Conservation (phyloP, 1,284 basidiomycete genomes). For the Tilletiopsis washingtonensis region DNA sequence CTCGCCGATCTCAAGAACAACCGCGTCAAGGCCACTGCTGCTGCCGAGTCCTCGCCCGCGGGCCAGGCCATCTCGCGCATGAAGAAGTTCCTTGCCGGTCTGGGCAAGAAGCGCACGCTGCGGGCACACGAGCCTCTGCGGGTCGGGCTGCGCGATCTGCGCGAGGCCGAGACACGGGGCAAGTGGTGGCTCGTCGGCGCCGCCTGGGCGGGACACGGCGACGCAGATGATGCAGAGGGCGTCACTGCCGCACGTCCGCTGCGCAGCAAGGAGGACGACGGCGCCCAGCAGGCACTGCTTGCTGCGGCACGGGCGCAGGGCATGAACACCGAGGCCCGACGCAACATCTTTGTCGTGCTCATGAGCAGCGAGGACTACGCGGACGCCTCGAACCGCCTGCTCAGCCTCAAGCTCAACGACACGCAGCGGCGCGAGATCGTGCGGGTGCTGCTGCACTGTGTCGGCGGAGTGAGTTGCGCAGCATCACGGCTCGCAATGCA, state of each 20-base stretch:
- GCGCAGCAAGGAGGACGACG: conserved; percentile 28
- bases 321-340: conserved; percentile 94
- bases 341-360: conserved; percentile 81
- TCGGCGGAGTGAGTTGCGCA: conserved; percentile 53
- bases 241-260: conserved; percentile 13
- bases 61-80: conserved; percentile 20
- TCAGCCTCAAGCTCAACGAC: conserved; percentile 74
- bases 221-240: conserved; percentile 31
- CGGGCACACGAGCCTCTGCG: conserved; percentile 28
- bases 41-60: conserved; percentile 2
- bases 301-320: conserved; percentile 84
- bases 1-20: conserved; percentile 26
- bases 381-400: conserved; percentile 79
- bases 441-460: conserved; percentile 84
- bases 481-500: too few relatives aligned
- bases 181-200: conserved; percentile 99
- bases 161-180: conserved; percentile 73
- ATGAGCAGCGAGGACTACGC: conserved; percentile 86
- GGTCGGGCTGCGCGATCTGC: conserved; percentile 63
- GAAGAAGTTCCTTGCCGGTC: conserved; percentile 31
- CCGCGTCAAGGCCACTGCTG: conserved; percentile 56
- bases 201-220: conserved; percentile 81
- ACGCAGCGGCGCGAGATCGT: conserved; percentile 90
- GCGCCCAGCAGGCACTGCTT: conserved; percentile 56
- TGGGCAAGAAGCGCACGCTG: conserved; percentile 33